These are phyloP conservation scores for Dactylellina drechsleri DNA, from an alignment of 2,329 filamentous ascomycete genomes.

Conservation along the genomic window DNA sequence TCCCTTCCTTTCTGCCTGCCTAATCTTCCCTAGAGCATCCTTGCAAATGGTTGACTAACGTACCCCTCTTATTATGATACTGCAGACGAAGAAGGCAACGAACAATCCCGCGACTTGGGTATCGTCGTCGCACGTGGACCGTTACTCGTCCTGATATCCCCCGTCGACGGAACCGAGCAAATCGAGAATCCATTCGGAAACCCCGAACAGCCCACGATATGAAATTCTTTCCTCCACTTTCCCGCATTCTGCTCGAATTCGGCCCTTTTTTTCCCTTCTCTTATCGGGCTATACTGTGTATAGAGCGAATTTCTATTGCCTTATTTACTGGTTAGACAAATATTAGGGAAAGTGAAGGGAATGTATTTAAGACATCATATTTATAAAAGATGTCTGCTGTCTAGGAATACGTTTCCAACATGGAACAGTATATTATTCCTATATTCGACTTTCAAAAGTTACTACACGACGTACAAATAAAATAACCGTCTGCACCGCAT, in stretches of 20 bases:
- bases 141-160: slow-evolving; percentile 89
- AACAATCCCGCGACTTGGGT: slow-evolving; percentile 80
- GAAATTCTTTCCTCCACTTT: neutral
- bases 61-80: neutral
- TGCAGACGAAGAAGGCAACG: slow-evolving; percentile 91
- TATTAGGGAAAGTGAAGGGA: neutral
- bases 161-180: slow-evolving; percentile 91
- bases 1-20: slow-evolving; percentile 57
- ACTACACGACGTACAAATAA: too few species aligned
- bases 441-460: too few species aligned
- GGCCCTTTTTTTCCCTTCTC: too few species aligned
- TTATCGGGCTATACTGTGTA: slow-evolving; percentile 3
- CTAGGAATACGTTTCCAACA: too few species aligned
- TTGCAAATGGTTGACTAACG: slow-evolving; percentile 25
- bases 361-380: slow-evolving; percentile 47
- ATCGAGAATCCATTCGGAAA: slow-evolving; percentile 93
- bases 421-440: too few species aligned
- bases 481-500: too few species aligned
- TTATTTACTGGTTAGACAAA: neutral
- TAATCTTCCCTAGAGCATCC: slow-evolving; percentile 5
- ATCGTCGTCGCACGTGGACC: slow-evolving; percentile 92
- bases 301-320: slow-evolving; percentile 2
- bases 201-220: slow-evolving; percentile 69
- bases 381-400: slow-evolving; percentile 46
- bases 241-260: too few species aligned